Percentiles rank a stretch among this genome's conserved stretches.
Evolutionary conservation across 2,329 filamentous ascomycete species (phyloP).

Genomic region (Fusarium vanettenii): DNA sequence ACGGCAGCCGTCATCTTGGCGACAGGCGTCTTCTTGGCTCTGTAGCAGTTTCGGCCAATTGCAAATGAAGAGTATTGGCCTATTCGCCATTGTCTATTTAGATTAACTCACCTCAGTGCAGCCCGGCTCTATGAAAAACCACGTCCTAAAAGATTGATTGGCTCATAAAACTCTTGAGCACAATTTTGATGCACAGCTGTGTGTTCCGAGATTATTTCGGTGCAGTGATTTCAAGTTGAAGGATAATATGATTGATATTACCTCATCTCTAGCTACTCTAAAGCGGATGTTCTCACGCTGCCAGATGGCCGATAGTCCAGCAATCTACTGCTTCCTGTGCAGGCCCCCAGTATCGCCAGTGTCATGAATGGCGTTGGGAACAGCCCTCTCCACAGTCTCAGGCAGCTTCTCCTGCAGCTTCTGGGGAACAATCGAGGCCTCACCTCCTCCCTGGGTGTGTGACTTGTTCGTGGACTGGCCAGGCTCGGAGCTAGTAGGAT

Average conservation of each 20-base stretch:
- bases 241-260: background rate
- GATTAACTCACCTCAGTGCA: background rate
- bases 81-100: background rate
- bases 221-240: background rate
- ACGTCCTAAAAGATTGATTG: background rate
- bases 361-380: constrained; percentile 35
- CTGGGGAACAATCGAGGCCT: constrained; percentile 35
- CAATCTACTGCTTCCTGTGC: constrained; percentile 12
- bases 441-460: constrained; percentile 31
- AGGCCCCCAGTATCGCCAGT: constrained; percentile 24
- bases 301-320: accelerated
- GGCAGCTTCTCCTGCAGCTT: constrained; percentile 41
- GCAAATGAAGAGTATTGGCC: background rate
- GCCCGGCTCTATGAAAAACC: background rate
- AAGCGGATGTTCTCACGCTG: too few relatives aligned
- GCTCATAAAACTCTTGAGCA: background rate
- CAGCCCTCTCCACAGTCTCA: constrained; percentile 34
- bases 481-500: constrained; percentile 30
- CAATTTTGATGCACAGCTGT: background rate
- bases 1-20: constrained; percentile 13
- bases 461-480: constrained; percentile 29
- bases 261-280: too few relatives aligned
- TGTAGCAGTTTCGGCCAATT: background rate
- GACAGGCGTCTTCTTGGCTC: constrained; percentile 23
- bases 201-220: too few relatives aligned